Evolutionary conservation across 169 alveolate genomes (phyloP).

Genomic region (Fabrea salina): DNA sequence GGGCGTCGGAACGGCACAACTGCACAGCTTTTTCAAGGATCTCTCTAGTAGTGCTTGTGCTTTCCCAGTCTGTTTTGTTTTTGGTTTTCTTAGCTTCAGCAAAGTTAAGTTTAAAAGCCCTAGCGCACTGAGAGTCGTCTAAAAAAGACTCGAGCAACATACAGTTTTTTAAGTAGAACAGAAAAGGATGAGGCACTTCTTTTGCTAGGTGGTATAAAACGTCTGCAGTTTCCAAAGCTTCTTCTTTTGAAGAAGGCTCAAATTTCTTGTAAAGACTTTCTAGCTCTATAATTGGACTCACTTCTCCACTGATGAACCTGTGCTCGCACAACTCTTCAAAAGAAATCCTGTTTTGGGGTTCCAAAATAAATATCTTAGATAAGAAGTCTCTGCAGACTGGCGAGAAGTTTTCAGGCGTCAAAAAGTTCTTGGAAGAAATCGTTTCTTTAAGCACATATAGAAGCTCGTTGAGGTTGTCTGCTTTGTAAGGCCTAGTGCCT

Average conservation of each 20-base stretch:
- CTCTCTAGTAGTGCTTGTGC: background rate
- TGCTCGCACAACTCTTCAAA: conserved; percentile 38
- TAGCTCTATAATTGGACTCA: background rate
- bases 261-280: background rate
- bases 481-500: conserved; percentile 39
- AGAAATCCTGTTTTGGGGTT: conserved; percentile 32
- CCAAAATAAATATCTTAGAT: conserved; percentile 34
- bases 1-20: conserved; percentile 18
- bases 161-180: conserved; percentile 13
- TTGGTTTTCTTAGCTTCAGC: background rate
- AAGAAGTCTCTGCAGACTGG: conserved; percentile 34
- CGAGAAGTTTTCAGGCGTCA: conserved; percentile 21
- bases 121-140: background rate
- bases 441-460: conserved; percentile 8
- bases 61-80: conserved; percentile 18
- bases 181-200: background rate
- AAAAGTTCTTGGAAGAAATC: conserved; percentile 22
- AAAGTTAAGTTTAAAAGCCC: background rate
- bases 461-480: conserved; percentile 28
- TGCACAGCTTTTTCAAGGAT: background rate
- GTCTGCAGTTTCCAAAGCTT: background rate
- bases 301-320: conserved; percentile 29
- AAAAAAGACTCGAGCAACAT: background rate
- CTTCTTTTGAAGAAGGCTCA: background rate
- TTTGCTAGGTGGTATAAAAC: background rate